These are phyloP conservation scores for Rhodomyrtus psidioides DNA, from an alignment of 441 rosid species.

Conservation along the genomic window DNA sequence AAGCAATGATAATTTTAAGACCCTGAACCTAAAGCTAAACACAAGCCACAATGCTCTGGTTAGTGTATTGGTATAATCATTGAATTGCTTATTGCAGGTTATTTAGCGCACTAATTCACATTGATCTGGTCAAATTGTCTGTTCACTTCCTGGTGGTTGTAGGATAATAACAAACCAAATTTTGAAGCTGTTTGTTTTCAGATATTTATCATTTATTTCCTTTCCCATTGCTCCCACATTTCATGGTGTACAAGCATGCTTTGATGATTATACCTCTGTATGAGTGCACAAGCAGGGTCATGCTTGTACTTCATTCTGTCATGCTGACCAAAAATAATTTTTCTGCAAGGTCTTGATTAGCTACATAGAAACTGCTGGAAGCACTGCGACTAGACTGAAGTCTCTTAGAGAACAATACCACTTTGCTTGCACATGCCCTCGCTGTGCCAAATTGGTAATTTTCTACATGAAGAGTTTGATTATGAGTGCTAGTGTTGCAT, in stretches of 20 bases:
- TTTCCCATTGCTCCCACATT: not conserved
- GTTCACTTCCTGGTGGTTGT: not conserved
- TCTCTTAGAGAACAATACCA: conserved; percentile 85
- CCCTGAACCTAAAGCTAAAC: not conserved
- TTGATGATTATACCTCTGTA: not conserved
- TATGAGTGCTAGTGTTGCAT: not conserved
- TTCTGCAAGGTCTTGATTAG: conserved; percentile 58
- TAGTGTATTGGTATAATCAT: not conserved
- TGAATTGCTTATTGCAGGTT: not conserved
- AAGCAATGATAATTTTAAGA: not conserved
- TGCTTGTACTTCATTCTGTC: not conserved
- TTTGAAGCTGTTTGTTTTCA: not conserved
- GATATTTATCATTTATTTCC: not conserved
- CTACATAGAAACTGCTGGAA: conserved; percentile 94
- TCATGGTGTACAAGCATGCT: not conserved
- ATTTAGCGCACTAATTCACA: not conserved
- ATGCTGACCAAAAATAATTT: not conserved
- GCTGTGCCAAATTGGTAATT: conserved; percentile 67
- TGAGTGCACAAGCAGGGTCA: not conserved
- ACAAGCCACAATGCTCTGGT: not conserved
- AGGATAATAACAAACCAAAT: not conserved
- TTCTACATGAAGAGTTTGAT: not conserved
- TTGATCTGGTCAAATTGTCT: not conserved
- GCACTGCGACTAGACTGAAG: conserved; percentile 77
- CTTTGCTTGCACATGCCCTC: conserved; percentile 64